These are phyloP conservation scores for Aspergillus kassunensis DNA, from an alignment of 495 filamentous ascomycete species.

Conservation along the genomic window DNA sequence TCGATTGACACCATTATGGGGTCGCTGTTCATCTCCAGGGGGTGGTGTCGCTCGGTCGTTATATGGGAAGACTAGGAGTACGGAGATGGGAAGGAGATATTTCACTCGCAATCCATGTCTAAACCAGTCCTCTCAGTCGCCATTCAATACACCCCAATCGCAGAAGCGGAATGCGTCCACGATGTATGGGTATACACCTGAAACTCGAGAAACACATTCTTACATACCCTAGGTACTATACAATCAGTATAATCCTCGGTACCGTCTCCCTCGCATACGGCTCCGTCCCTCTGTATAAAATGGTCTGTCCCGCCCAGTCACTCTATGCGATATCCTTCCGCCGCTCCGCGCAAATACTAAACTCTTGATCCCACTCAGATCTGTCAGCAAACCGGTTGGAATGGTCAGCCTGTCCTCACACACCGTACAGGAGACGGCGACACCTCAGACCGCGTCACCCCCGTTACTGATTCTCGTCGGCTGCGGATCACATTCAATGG, in stretches of 20 bases:
- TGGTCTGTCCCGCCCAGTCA: slow-evolving; percentile 50
- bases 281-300: slow-evolving; percentile 96
- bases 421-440: slow-evolving; percentile 62
- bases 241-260: slow-evolving; percentile 78
- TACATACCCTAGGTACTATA: slow-evolving; percentile 63
- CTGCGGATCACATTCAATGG: slow-evolving; percentile 95
- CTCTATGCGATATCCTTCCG: background rate
- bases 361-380: slow-evolving; percentile 53
- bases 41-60: slow-evolving; percentile 14
- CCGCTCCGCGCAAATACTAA: background rate
- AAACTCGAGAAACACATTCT: background rate
- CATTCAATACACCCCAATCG: slow-evolving; percentile 40
- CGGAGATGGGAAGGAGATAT: slow-evolving; percentile 28
- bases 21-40: slow-evolving; percentile 19
- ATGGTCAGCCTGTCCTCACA: slow-evolving; percentile 85
- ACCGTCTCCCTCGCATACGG: slow-evolving; percentile 92
- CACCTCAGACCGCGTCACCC: slow-evolving; percentile 66
- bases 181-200: no score
- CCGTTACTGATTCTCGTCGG: slow-evolving; percentile 75
- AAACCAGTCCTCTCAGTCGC: slow-evolving; percentile 29
- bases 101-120: slow-evolving; percentile 37
- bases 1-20: slow-evolving; percentile 27
- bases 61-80: slow-evolving; percentile 13
- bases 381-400: slow-evolving; percentile 94
- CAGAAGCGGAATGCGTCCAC: slow-evolving; percentile 43